These are phyloP conservation scores for Trypanosoma grayi DNA, from an alignment of 208 protist species.

Conservation along the genomic window DNA sequence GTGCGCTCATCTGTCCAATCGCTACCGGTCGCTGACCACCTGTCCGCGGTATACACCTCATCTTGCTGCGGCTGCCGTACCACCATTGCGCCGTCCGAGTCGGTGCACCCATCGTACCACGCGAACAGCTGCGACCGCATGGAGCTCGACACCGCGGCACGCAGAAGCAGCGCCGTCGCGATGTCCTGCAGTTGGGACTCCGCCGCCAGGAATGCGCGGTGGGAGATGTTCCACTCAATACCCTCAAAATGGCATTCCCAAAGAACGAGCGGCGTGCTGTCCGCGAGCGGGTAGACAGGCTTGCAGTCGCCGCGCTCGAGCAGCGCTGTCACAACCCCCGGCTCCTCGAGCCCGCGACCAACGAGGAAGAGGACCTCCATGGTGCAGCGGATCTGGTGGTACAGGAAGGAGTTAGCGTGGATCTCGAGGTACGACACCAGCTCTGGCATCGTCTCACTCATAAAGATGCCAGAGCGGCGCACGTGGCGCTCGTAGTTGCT, in stretches of 20 bases:
- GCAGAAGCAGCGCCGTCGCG: slow-evolving; percentile 62
- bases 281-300: slow-evolving; percentile 72
- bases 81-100: slow-evolving; percentile 9
- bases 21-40: slow-evolving; percentile 68
- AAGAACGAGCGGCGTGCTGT: slow-evolving; percentile 73
- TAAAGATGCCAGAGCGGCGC: slow-evolving; percentile 40
- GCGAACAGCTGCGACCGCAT: slow-evolving; percentile 68
- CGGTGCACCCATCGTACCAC: slow-evolving; percentile 51
- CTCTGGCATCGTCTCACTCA: slow-evolving; percentile 54
- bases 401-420: slow-evolving; percentile 94
- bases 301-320: slow-evolving; percentile 73
- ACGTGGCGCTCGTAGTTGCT: slow-evolving; percentile 90
- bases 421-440: slow-evolving; percentile 89
- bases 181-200: slow-evolving; percentile 81
- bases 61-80: neutral
- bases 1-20: slow-evolving; percentile 75
- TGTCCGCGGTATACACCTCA: slow-evolving; percentile 12
- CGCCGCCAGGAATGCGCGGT: slow-evolving; percentile 36
- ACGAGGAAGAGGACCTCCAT: slow-evolving; percentile 92
- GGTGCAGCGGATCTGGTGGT: slow-evolving; percentile 97
- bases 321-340: slow-evolving; percentile 53
- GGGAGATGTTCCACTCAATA: slow-evolving; percentile 63
- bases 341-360: slow-evolving; percentile 66
- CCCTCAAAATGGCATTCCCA: slow-evolving; percentile 79
- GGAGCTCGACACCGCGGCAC: slow-evolving; percentile 39